phyloP scores from a whole-genome alignment of 2,329 filamentous ascomycete genomes.

The Ascochyta viciae-villosae region DNA sequence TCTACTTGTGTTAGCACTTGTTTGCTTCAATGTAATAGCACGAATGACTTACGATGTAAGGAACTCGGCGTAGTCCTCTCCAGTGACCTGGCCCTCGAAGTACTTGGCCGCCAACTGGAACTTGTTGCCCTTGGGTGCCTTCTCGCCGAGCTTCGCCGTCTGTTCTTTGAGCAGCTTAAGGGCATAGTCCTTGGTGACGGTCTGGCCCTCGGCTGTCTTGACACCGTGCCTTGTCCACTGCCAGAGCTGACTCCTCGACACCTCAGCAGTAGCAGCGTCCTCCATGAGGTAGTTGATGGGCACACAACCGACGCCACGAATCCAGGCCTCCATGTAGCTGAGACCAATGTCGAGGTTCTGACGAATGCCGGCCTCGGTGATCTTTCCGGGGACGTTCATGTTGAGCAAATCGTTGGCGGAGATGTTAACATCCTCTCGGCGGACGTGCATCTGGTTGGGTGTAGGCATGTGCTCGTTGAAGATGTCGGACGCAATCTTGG shows the following conservation, averaged over 20 bases:
- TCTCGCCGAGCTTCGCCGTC: slow-evolving; percentile 74
- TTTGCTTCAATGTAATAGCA: background rate
- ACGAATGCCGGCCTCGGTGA: slow-evolving; percentile 93
- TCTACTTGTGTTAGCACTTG: slow-evolving; percentile 53
- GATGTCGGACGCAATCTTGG: slow-evolving; percentile 83
- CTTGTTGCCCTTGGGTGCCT: slow-evolving; percentile 88
- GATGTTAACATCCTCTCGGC: slow-evolving; percentile 87
- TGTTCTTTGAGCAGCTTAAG: slow-evolving; percentile 87
- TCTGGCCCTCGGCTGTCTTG: slow-evolving; percentile 85
- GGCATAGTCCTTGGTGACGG: slow-evolving; percentile 90
- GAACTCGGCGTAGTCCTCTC: slow-evolving; percentile 98
- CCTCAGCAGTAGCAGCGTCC: slow-evolving; percentile 95
- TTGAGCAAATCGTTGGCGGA: slow-evolving; percentile 90
- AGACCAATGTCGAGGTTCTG: slow-evolving; percentile 98
- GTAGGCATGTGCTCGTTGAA: slow-evolving; percentile 99
- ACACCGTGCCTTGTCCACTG: slow-evolving; percentile 85
- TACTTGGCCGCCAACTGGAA: slow-evolving; percentile 90
- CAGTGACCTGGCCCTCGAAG: slow-evolving; percentile 90
- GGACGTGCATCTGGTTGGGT: slow-evolving; percentile 92
- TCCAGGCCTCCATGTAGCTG: slow-evolving; percentile 98
- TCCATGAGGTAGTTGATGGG: slow-evolving; percentile 99
- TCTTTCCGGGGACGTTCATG: slow-evolving; percentile 92
- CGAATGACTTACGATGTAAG: slow-evolving; percentile 73
- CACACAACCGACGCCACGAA: slow-evolving; percentile 92
- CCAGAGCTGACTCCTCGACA: slow-evolving; percentile 93